Evolutionary conservation across 2,329 filamentous ascomycete genomes (phyloP).

Genomic region (Fusarium praegraminearum): DNA sequence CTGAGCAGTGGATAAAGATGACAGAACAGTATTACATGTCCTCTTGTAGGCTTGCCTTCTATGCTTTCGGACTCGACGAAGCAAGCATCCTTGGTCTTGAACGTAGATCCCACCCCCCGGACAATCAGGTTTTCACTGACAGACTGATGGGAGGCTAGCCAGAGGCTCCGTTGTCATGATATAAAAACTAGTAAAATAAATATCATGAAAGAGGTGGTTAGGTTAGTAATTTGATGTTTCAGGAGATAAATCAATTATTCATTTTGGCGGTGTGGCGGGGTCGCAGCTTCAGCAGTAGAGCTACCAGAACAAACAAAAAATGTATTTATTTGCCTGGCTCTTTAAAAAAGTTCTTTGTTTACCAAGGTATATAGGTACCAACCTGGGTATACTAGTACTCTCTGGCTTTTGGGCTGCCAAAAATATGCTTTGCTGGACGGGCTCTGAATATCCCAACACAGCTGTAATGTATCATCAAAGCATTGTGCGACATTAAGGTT

Average conservation of each 20-base stretch:
- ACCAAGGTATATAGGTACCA: not conserved
- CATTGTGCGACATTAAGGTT: too few species aligned
- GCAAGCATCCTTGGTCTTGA: not conserved
- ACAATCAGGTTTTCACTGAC: not conserved
- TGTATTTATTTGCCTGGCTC: conserved; percentile 5
- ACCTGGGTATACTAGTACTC: not conserved
- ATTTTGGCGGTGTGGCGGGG: conserved; percentile 32
- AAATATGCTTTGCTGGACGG: not conserved
- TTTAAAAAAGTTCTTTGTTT: conserved; percentile 5
- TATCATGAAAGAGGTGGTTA: too few species aligned
- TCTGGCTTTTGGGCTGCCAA: not conserved
- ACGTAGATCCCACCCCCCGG: not conserved
- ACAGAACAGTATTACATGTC: not conserved
- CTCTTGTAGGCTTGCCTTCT: not conserved
- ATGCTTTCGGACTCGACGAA: not conserved
- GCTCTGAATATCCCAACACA: not conserved
- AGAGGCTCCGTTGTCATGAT: not conserved
- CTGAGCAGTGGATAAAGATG: not conserved
- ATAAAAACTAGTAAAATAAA: not conserved
- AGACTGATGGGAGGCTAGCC: not conserved
- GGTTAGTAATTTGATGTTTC: too few species aligned
- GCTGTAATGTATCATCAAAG: not conserved
- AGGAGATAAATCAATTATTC: not conserved
- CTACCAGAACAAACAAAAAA: conserved; percentile 10
- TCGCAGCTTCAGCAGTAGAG: conserved; percentile 2